Evolutionary conservation across 805 yeast genomes (phyloP).

Genomic region (Teunomyces lycoperdinae): DNA sequence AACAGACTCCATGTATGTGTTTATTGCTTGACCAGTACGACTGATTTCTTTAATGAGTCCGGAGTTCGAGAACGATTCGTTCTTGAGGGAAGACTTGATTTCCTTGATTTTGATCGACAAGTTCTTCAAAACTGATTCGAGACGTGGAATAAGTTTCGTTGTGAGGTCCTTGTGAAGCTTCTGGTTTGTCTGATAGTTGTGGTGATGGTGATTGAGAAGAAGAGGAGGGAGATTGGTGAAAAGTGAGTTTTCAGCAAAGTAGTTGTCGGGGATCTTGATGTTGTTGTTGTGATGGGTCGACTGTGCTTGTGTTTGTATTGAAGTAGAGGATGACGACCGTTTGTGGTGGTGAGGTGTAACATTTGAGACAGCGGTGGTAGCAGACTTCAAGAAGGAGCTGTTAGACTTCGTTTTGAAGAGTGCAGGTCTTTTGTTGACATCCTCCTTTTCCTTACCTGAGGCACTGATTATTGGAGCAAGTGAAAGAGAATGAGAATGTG

Average conservation of each 20-base stretch:
- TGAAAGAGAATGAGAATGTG: not conserved
- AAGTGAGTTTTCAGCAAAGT: constrained; percentile 23
- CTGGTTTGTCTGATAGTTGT: constrained; percentile 21
- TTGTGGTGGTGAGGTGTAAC: not conserved
- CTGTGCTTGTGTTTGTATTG: not conserved
- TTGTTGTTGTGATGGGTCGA: constrained; percentile 11
- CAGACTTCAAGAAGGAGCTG: constrained; percentile 19
- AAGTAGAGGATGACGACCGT: not conserved
- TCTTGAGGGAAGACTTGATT: constrained; percentile 36
- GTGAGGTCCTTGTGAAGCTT: constrained; percentile 32
- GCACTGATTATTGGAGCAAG: not conserved
- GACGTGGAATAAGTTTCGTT: constrained; percentile 33
- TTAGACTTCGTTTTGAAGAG: constrained; percentile 23
- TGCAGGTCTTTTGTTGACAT: constrained; percentile 16
- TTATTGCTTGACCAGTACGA: constrained; percentile 56
- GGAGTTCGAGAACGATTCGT: constrained; percentile 40
- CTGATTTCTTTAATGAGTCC: constrained; percentile 43
- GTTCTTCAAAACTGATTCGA: constrained; percentile 35
- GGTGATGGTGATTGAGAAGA: constrained; percentile 34
- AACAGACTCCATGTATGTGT: constrained; percentile 28
- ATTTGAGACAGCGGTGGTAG: not conserved
- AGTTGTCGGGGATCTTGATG: constrained; percentile 19
- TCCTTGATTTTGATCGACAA: constrained; percentile 39
- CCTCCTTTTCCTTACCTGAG: not conserved
- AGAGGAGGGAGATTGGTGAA: constrained; percentile 29